These are phyloP conservation scores for Mycena galericulata DNA, from an alignment of 768 basidiomycete species.

Conservation along the genomic window DNA sequence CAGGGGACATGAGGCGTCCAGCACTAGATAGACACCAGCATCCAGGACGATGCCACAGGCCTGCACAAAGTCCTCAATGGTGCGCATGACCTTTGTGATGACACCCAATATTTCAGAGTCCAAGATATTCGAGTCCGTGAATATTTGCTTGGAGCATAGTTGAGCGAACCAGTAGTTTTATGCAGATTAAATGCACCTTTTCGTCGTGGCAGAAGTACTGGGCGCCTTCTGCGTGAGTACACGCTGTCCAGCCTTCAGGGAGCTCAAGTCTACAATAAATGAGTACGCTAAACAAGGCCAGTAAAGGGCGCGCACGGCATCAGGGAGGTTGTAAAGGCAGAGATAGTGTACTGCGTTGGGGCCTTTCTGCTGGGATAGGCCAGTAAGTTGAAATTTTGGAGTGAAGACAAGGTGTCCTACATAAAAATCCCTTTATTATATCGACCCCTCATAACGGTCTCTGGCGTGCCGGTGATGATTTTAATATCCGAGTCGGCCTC, in stretches of 20 bases:
- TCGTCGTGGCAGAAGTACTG: conserved; percentile 64
- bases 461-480: neutral
- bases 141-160: conserved; percentile 52
- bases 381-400: neutral
- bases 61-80: conserved; percentile 44
- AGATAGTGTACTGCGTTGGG: neutral
- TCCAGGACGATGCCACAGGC: conserved; percentile 44
- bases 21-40: conserved; percentile 54
- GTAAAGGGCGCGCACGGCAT: neutral
- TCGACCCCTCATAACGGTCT: neutral
- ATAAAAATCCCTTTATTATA: neutral
- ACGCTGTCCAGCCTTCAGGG: conserved; percentile 55
- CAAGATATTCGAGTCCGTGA: conserved; percentile 66
- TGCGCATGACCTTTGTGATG: conserved; percentile 50
- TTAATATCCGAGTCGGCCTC: neutral
- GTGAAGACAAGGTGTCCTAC: neutral
- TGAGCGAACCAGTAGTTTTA: neutral
- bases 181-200: conserved; percentile 50
- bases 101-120: conserved; percentile 48
- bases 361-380: neutral
- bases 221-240: conserved; percentile 70
- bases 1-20: conserved; percentile 57
- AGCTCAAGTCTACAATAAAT: neutral
- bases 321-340: neutral
- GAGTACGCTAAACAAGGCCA: neutral